Evolutionary conservation across 2,329 filamentous ascomycete species (phyloP), one percentile per base, ranked within the genome.

Genomic region (Orbilia javanica): DNA sequence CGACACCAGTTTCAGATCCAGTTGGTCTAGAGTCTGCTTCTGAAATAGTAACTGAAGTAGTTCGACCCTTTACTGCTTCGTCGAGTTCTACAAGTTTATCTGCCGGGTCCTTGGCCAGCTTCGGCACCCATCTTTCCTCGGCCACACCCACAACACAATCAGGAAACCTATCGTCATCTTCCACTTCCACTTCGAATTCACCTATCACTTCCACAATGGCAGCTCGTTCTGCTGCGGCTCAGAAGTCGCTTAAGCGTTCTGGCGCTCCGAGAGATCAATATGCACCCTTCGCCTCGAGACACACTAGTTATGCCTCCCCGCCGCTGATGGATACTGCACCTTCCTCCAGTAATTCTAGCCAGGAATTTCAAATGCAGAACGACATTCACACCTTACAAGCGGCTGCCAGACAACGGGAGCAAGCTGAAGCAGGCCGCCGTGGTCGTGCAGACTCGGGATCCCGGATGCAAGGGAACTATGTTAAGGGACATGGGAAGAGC

Each of bases 201-300:
- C 48, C 25, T 4, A 64, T 46, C 29, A 10, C 1, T 13, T 20
- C 46, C 31, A 50, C 57, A 44, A 78, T 78, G 74, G 74, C 74
- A 53, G 74, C 74, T 67, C 74, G 74, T 42, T 78, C 74, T 27
- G 67, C 67, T 29, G 67, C 74, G 46, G 74, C 74, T 22, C 74
- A 78, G 46, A 78, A 78, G 67, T 78, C 74, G 67, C 62, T 78
- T 6, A 78, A 72, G 39, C 67, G 74, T 22, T 46, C 50, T 0
- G 74, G 74, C 20, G 74, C 67, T 36, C 10, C 67, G 15, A 62
- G 74, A 42, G 74, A 78, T 8, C 74, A 78, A 39, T 72, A 78
- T 57, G n/a, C 31, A 25, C 53, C 67, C 4, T 78, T 63, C 48
- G 31, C 62, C 15, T 29, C 42, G 4, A 52, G 68, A 68, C 62